A percentile compares a stretch with the other conserved stretches of the same genome.
Conservation (phyloP, 176 grass and related monocot genomes). For the Pontederia crassipes region DNA sequence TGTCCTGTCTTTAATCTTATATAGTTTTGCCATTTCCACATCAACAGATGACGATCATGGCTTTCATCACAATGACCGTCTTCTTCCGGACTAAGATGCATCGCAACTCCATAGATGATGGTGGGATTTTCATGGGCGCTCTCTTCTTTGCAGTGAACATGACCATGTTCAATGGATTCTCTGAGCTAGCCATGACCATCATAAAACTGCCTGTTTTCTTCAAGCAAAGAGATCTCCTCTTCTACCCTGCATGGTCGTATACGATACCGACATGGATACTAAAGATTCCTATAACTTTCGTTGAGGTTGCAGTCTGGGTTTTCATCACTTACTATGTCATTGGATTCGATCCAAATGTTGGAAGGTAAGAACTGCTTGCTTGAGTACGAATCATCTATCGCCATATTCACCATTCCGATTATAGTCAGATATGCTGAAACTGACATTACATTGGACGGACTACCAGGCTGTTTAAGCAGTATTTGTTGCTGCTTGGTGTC, state of each 20-base stretch:
- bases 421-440: not conserved
- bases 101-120: constrained; percentile 24
- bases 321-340: constrained; percentile 64
- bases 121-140: constrained; percentile 43
- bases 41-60: constrained; percentile 38
- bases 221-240: constrained; percentile 64
- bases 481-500: constrained; percentile 37
- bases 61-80: constrained; percentile 43
- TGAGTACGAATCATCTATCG: constrained; percentile 1
- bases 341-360: constrained; percentile 49
- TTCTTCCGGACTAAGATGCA: constrained; percentile 62
- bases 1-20: not conserved
- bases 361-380: constrained; percentile 33
- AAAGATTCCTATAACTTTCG: constrained; percentile 46
- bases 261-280: constrained; percentile 58
- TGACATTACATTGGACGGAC: not conserved
- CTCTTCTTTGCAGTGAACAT: constrained; percentile 43
- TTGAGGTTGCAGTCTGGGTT: constrained; percentile 52
- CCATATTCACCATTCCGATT: not conserved
- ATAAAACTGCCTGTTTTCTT: constrained; percentile 68
- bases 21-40: not conserved
- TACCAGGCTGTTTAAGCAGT: constrained; percentile 49
- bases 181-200: constrained; percentile 54
- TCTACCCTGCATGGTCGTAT: constrained; percentile 62
- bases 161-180: constrained; percentile 58